Evolutionary conservation across 192 early-diverging fungal genomes (phyloP), one percentile per base, ranked within the genome.

Genomic region (Dimargaris verticillata): DNA sequence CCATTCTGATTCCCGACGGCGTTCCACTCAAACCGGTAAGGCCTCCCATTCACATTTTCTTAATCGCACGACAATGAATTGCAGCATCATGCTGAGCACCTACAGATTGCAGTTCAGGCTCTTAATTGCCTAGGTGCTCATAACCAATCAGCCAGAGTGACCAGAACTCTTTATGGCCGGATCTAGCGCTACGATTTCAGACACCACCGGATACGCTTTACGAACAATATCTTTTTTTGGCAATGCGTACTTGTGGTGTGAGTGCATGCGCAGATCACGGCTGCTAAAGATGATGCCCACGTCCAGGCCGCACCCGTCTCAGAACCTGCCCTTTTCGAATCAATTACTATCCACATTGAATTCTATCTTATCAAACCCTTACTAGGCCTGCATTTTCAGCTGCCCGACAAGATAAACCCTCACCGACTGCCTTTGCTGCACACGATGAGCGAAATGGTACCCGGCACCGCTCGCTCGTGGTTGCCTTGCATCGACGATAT

Each of bases 401-500:
- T 5, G 33, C 49, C 43, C 46, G 33, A 28, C 64, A 63, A 10
- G 26, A 60, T 3, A 28, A 60, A 38, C 46, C 52, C 13, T 17
- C 33, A 51, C 44, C 24, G 18, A 12, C 45, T 43, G 33, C 28
- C 57, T 3, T 54, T 64, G 7, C 25, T 82, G 62, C 79, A 87
- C 68, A 87, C 87, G 10, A 76, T 83, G 53, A 81, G 85, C 53
- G 76, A 76, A 28, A 73, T 81, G 26, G 55, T 81, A 13, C 82
- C 84, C 28, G 84, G 88, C 11, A 70, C 71, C 20, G 78, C 87
- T 9, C 78, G 89, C 7, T 55, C 74, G 41, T 90, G 88, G 88
- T 66, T 92, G 43, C 89, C 89, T 15, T 92, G 88, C 55, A 62
- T 89, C 44, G 88, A 92, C 63, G 64, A 68, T 20, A 53, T 83